phyloP scores from a whole-genome alignment of 2,329 filamentous ascomycete genomes.

The Acrocalymma vagum region DNA sequence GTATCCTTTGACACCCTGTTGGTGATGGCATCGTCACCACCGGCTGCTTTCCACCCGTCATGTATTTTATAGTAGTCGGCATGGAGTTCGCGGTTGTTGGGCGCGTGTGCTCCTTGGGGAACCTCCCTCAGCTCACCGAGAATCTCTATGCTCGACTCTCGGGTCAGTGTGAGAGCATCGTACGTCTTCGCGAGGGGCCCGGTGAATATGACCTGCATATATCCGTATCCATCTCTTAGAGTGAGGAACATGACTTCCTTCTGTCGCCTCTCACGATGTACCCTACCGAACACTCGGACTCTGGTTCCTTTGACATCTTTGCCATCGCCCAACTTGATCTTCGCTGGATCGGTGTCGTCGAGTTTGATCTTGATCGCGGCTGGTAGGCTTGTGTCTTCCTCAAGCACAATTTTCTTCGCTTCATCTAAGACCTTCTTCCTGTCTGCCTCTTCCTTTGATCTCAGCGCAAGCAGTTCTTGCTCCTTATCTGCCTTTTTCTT shows the following conservation, averaged over 20 bases:
- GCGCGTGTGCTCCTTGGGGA: slow-evolving; percentile 78
- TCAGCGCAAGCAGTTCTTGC: slow-evolving; percentile 73
- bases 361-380: slow-evolving; percentile 79
- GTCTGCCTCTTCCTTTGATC: slow-evolving; percentile 76
- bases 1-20: slow-evolving; percentile 77
- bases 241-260: slow-evolving; percentile 88
- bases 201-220: slow-evolving; percentile 83
- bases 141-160: slow-evolving; percentile 86
- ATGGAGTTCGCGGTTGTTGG: slow-evolving; percentile 85
- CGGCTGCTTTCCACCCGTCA: slow-evolving; percentile 74
- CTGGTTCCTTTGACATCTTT: slow-evolving; percentile 70
- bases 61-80: slow-evolving; percentile 87
- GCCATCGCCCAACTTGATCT: slow-evolving; percentile 62
- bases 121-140: slow-evolving; percentile 85
- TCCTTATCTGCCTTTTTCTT: slow-evolving; percentile 88
- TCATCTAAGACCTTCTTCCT: slow-evolving; percentile 78
- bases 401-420: slow-evolving; percentile 78
- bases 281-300: slow-evolving; percentile 81
- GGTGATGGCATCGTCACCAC: slow-evolving; percentile 90
- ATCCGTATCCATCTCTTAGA: slow-evolving; percentile 83
- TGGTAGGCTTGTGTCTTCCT: slow-evolving; percentile 76
- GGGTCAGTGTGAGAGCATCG: slow-evolving; percentile 84
- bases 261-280: slow-evolving; percentile 82
- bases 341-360: slow-evolving; percentile 69
- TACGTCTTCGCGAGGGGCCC: slow-evolving; percentile 90